Conservation (phyloP, 768 basidiomycete species). For the Lentinula lateritia region DNA sequence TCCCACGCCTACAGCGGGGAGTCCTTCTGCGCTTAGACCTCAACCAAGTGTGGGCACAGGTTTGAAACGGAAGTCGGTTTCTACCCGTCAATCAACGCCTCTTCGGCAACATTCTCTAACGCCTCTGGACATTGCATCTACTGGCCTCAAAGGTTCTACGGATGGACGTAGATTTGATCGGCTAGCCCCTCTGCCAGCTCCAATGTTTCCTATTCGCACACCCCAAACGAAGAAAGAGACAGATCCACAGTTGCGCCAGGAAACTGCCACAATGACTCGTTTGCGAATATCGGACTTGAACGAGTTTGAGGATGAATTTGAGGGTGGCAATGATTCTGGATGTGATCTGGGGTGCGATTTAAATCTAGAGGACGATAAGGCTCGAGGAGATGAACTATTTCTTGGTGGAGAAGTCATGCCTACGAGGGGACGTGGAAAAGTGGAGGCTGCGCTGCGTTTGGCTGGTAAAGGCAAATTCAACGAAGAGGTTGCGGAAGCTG, state of each 20-base stretch:
- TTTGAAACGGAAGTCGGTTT: slow-evolving; percentile 62
- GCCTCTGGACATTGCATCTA: slow-evolving; percentile 41
- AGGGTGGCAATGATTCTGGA: slow-evolving; percentile 43
- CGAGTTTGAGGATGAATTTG: slow-evolving; percentile 39
- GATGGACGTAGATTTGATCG: slow-evolving; percentile 33
- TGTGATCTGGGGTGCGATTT: slow-evolving; percentile 32
- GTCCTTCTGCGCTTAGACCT: slow-evolving; percentile 17
- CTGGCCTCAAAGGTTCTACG: slow-evolving; percentile 23
- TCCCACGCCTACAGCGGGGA: slow-evolving; percentile 13
- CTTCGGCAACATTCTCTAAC: slow-evolving; percentile 44
- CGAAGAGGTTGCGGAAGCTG: slow-evolving; percentile 60
- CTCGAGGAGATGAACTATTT: slow-evolving; percentile 26
- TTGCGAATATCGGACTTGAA: slow-evolving; percentile 55
- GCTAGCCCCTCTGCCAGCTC: slow-evolving; percentile 49
- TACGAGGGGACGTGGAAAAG: slow-evolving; percentile 17
- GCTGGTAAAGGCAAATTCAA: slow-evolving; percentile 27
- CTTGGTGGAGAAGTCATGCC: slow-evolving; percentile 16
- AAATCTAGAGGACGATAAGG: slow-evolving; percentile 25
- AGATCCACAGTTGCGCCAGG: slow-evolving; percentile 40
- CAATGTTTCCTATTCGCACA: slow-evolving; percentile 41
- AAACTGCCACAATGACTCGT: slow-evolving; percentile 61
- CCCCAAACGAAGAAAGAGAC: slow-evolving; percentile 53
- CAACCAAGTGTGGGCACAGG: slow-evolving; percentile 37
- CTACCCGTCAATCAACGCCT: slow-evolving; percentile 45
- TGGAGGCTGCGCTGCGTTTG: slow-evolving; percentile 10